Evolutionary conservation across 164 flowering plant species (phyloP), one percentile per base, ranked within the genome.

Genomic region (Houttuynia cordata): DNA sequence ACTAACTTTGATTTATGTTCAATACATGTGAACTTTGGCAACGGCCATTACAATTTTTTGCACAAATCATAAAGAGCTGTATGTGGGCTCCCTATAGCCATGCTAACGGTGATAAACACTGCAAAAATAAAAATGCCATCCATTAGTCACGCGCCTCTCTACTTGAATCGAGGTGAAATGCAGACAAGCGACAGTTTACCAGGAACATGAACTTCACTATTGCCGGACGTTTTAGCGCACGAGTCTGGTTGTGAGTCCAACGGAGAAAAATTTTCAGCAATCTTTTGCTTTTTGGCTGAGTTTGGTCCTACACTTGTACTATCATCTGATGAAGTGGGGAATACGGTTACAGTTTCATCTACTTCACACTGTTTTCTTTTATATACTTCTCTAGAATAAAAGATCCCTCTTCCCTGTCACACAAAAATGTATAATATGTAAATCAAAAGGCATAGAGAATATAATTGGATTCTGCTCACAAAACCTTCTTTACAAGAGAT

Each of bases 41-140:
- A 76, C 42, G 87, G 88, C 93, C 93, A 89, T 42, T 84, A 88
- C 68, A 67, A 45, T 61, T 51, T 79, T 73, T 78, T 86, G 58
- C 97, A 93, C 15, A 90, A 76, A 15, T 74, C 71, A 63, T 54
- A 86, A 34, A 90, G 80, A 24, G 82, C 23, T 10, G 56, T 69
- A 24, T 97, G 79, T 15, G 99, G 95, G 60, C 91, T 97, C 52
- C 99, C 97, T 73, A 85, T 93, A 65, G 78, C 68, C 86, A 70
- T 76, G 66, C 68, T 74, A 55, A 93, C 76, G 0, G 83, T 61
- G 19, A 61, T 57, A 37, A 68, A 63, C 59, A 75, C 96, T 84
- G 83, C 78, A 75, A 60, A 21, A 12, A 60, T 17, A 51, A 7
- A 14, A 63, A 59, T 37, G 15, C 51, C 17, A 21, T 59, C 55